A percentile compares a stretch with the other conserved stretches of the same genome.
Evolutionary conservation across 164 flowering plant species (phyloP).

Genomic region (Magnolia kwangsiensis): DNA sequence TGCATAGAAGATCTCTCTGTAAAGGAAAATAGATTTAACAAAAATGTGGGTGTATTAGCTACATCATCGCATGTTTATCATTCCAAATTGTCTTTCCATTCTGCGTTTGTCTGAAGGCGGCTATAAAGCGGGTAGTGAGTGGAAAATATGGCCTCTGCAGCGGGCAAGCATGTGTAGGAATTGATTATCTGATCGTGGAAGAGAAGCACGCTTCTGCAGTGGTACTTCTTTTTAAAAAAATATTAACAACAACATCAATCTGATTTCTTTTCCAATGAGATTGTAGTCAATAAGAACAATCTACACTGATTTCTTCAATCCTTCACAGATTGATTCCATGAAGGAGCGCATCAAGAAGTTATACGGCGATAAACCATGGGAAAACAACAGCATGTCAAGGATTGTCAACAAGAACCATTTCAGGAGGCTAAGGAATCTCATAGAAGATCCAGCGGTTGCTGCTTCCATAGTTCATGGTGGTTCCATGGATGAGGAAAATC

Average conservation of each 20-base stretch:
- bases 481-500: slow-evolving; percentile 47
- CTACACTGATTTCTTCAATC: background rate
- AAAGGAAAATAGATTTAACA: too few species aligned
- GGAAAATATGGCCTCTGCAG: slow-evolving; percentile 68
- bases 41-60: background rate
- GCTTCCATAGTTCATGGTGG: slow-evolving; percentile 82
- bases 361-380: slow-evolving; percentile 48
- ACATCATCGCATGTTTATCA: background rate
- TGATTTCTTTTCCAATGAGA: background rate
- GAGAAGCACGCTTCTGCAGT: slow-evolving; percentile 44
- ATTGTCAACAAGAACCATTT: slow-evolving; percentile 61
- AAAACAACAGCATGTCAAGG: slow-evolving; percentile 41
- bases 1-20: too few species aligned
- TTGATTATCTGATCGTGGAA: slow-evolving; percentile 74
- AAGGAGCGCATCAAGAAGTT: slow-evolving; percentile 37
- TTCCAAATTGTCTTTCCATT: background rate
- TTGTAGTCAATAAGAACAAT: background rate
- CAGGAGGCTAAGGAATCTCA: slow-evolving; percentile 40
- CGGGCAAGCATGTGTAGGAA: slow-evolving; percentile 79
- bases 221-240: slow-evolving; percentile 30
- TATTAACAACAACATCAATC: background rate
- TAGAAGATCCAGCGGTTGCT: slow-evolving; percentile 58
- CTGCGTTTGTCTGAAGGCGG: slow-evolving; percentile 34
- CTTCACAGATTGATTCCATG: slow-evolving; percentile 52
- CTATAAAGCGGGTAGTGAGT: slow-evolving; percentile 49